These are phyloP conservation scores for Phytophthora sp. DNA, from an alignment of 352 stramenopile genomes.

Conservation along the genomic window DNA sequence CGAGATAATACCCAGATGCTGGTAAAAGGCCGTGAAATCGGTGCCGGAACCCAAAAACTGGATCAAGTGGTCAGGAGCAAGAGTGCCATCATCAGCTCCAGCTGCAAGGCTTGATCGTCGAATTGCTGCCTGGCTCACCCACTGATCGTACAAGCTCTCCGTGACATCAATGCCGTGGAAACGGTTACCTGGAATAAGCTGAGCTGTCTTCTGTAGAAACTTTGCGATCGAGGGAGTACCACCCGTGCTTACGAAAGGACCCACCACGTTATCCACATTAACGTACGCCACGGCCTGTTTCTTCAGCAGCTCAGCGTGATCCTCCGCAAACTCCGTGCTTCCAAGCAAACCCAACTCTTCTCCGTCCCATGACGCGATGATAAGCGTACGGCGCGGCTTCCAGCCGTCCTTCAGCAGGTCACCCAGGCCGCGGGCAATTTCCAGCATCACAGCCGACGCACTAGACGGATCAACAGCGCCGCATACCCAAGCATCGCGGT, in stretches of 20 bases:
- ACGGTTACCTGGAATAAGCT: conserved; percentile 53
- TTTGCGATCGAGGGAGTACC: conserved; percentile 66
- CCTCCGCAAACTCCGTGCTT: conserved; percentile 72
- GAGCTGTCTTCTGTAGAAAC: conserved; percentile 59
- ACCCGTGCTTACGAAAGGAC: conserved; percentile 47
- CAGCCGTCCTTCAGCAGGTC: conserved; percentile 70
- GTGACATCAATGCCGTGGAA: conserved; percentile 32
- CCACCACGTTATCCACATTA: conserved; percentile 83
- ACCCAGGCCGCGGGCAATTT: conserved; percentile 81
- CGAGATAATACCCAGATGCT: conserved; percentile 86
- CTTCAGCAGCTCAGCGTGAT: conserved; percentile 53
- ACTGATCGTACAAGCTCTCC: conserved; percentile 51
- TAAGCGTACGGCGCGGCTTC: conserved; percentile 80
- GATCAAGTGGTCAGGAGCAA: conserved; percentile 60
- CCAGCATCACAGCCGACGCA: conserved; percentile 79
- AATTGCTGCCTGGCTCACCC: conserved; percentile 33
- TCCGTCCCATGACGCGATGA: conserved; percentile 86
- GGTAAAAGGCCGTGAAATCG: conserved; percentile 86
- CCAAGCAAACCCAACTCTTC: conserved; percentile 83
- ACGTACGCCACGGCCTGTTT: conserved; percentile 73
- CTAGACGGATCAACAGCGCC: conserved; percentile 65
- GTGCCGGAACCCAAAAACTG: conserved; percentile 66
- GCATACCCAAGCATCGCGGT: conserved; percentile 91
- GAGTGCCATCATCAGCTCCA: conserved; percentile 33
- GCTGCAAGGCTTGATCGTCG: conserved; percentile 17